These are phyloP conservation scores for Colletotrichum cuscutae DNA, from an alignment of 2,329 filamentous ascomycete species.

Conservation along the genomic window DNA sequence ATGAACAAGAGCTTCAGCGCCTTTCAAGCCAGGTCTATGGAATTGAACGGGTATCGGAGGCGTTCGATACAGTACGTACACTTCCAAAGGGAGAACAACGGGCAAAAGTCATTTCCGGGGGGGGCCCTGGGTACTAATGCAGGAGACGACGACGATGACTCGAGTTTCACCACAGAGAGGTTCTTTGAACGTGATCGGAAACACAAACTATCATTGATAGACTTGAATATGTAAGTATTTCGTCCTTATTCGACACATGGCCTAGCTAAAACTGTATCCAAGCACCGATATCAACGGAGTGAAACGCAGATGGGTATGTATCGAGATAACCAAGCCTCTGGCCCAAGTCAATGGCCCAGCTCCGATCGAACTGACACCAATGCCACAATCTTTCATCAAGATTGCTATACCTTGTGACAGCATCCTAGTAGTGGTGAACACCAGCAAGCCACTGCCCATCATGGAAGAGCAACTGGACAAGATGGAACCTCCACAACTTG, in stretches of 20 bases:
- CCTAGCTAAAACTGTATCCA: neutral
- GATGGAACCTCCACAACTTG: neutral
- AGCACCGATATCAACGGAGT: conserved; percentile 20
- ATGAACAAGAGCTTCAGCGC: conserved; percentile 21
- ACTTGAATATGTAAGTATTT: conserved; percentile 29
- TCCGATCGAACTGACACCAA: conserved; percentile 21
- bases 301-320: conserved; percentile 19
- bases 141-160: neutral
- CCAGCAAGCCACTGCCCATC: neutral
- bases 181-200: neutral
- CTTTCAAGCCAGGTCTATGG: conserved; percentile 20
- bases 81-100: conserved; percentile 1
- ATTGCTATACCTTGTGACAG: conserved; percentile 30
- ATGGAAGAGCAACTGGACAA: neutral
- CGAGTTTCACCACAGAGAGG: conserved; percentile 2
- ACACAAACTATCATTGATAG: conserved; percentile 9
- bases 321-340: conserved; percentile 24
- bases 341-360: conserved; percentile 1
- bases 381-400: conserved; percentile 23
- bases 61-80: conserved; percentile 11
- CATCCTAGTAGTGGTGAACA: neutral
- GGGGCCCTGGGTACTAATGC: neutral
- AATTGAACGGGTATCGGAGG: conserved; percentile 13
- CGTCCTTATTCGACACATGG: neutral
- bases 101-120: neutral